Conservation (phyloP, 78 protist species). For the slime mould (Dictyostelium discoideum) region DNA sequence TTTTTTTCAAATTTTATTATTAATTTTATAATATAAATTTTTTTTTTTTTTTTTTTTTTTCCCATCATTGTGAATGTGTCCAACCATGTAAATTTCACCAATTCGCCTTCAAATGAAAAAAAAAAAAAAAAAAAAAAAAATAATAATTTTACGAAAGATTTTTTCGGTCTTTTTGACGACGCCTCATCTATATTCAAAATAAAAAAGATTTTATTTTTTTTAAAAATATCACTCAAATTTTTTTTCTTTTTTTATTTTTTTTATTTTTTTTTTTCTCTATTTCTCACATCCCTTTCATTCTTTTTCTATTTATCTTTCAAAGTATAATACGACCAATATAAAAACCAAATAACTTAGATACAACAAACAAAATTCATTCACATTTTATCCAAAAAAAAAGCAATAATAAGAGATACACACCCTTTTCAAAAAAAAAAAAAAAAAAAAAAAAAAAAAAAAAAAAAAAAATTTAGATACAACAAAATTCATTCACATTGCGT, state of each 20-base stretch:
- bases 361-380: neutral
- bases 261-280: neutral
- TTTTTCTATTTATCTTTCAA: neutral
- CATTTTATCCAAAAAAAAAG: too few species aligned
- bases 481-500: neutral
- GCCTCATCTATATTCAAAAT: neutral
- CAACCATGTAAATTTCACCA: neutral
- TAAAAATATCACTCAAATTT: neutral
- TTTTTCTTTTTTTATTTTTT: neutral
- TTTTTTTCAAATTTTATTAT: too few species aligned
- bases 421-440: neutral
- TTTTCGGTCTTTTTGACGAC: neutral
- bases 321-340: neutral
- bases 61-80: neutral
- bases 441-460: too few species aligned
- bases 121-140: neutral
- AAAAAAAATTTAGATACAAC: neutral
- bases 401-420: neutral
- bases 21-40: too few species aligned
- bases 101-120: too few species aligned
- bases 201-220: neutral
- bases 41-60: too few species aligned
- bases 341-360: neutral
- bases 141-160: neutral
- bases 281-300: neutral